Conservation (phyloP, 2,329 filamentous ascomycete species). For the Scytalidium lignicola region DNA sequence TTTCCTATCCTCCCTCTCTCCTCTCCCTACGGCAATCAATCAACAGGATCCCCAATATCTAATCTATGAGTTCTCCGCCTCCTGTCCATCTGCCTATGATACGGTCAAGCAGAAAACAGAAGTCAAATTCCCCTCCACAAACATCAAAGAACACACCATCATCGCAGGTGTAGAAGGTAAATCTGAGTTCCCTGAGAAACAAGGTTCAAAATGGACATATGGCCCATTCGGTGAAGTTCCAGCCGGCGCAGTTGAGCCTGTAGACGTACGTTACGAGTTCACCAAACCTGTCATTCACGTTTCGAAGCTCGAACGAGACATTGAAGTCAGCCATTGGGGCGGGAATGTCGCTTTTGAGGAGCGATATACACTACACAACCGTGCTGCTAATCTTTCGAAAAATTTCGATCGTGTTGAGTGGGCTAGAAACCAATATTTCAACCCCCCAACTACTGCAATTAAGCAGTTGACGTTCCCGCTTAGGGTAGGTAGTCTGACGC, state of each 20-base stretch:
- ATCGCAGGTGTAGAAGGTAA: slow-evolving; percentile 58
- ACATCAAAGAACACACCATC: slow-evolving; percentile 80
- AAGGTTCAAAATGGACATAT: slow-evolving; percentile 82
- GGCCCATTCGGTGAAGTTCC: slow-evolving; percentile 80
- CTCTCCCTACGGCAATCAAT: slow-evolving; percentile 75
- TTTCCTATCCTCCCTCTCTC: slow-evolving; percentile 69
- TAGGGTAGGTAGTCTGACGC: slow-evolving; percentile 70
- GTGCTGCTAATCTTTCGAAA: slow-evolving; percentile 69
- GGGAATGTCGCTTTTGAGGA: slow-evolving; percentile 95
- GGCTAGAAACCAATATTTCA: slow-evolving; percentile 69
- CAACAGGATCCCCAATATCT: slow-evolving; percentile 87
- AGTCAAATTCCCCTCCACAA: slow-evolving; percentile 74
- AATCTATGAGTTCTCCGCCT: slow-evolving; percentile 78
- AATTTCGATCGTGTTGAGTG: slow-evolving; percentile 75
- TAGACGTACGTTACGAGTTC: slow-evolving; percentile 87
- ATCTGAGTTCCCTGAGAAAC: slow-evolving; percentile 64
- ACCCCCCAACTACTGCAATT: slow-evolving; percentile 70
- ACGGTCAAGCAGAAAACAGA: slow-evolving; percentile 96
- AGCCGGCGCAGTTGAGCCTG: slow-evolving; percentile 68
- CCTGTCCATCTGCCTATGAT: slow-evolving; percentile 75
- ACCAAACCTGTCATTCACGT: slow-evolving; percentile 85
- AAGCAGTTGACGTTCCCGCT: slow-evolving; percentile 80
- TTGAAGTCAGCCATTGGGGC: slow-evolving; percentile 97
- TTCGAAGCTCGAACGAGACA: slow-evolving; percentile 74
- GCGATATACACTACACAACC: slow-evolving; percentile 82